Evolutionary conservation across 805 yeast species (phyloP).

Genomic region (Helenozyma baotianmanensis): DNA sequence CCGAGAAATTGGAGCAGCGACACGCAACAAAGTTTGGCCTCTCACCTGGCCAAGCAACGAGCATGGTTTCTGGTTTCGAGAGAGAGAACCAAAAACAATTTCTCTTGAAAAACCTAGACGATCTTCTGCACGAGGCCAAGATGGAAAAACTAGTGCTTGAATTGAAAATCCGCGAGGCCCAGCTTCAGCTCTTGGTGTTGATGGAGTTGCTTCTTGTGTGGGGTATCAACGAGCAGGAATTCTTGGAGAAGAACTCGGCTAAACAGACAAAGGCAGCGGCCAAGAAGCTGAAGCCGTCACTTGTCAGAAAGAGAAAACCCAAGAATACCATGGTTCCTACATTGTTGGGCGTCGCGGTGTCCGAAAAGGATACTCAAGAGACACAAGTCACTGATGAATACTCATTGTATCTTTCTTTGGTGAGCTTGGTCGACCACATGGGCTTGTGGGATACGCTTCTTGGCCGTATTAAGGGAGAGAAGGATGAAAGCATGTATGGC

Average conservation of each 20-base stretch:
- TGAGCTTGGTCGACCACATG: constrained; percentile 47
- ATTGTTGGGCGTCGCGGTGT: constrained; percentile 37
- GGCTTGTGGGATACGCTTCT: constrained; percentile 50
- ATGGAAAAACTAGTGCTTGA: constrained; percentile 28
- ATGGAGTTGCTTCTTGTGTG: constrained; percentile 40
- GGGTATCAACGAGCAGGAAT: constrained; percentile 31
- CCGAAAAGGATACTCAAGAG: constrained; percentile 10
- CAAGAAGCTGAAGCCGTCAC: constrained; percentile 17
- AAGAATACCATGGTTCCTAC: constrained; percentile 34
- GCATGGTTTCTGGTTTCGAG: constrained; percentile 18
- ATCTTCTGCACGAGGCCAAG: constrained; percentile 13
- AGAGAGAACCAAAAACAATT: constrained; percentile 20
- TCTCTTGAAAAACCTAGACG: constrained; percentile 5
- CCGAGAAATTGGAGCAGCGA: constrained; percentile 40
- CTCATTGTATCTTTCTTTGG: constrained; percentile 26
- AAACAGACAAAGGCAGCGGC: constrained; percentile 26
- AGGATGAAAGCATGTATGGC: constrained; percentile 40
- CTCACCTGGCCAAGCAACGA: no score
- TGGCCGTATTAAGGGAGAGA: constrained; percentile 24
- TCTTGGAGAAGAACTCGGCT: constrained; percentile 21
- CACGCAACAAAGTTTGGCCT: constrained; percentile 33
- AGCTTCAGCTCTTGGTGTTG: constrained; percentile 46
- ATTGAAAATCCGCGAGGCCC: constrained; percentile 53
- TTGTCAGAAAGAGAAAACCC: constrained; percentile 18
- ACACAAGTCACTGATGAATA: constrained; percentile 19